Evolutionary conservation across 2,329 filamentous ascomycete genomes (phyloP), one percentile per base, ranked within the genome.

Genomic region (Hypoxylon sp.): DNA sequence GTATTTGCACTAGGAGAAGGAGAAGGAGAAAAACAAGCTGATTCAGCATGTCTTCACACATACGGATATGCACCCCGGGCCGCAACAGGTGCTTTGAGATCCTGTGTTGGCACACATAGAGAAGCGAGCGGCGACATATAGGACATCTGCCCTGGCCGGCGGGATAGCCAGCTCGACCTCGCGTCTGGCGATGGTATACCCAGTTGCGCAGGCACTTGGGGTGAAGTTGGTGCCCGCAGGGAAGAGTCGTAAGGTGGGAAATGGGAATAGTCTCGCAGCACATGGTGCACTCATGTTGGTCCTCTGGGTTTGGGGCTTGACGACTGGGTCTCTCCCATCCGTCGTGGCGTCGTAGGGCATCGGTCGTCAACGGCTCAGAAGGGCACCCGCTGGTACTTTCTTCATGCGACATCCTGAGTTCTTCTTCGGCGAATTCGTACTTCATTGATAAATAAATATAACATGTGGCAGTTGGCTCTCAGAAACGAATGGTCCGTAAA

Each of bases 51-150:
- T 26, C 7, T 26, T 26, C 24, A 7, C 7, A 26, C 32, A 26
- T 26, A 26, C 24, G 24, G 51, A 67, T 60, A 10, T 2, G 46
- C 37, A 67, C 62, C 32, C 65, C 65, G 13, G 65, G 62, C 4
- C 57, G 62, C 22, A 67, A 20, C 43, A 57, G 56, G 17, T 62
- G 2, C 13, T 11, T 34, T 3, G 62, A 62, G 20, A 65, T 39
- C 11, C 55, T 24, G 43, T 59, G 52, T 20, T 43, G 48, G 39
- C 65, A 67, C 1, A 4, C 0, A 30, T 64, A 64, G 11, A 46
- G 11, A 7, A 67, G 64, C 13, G 3, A 1, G 1, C 6, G 2
- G 13, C 61, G 61, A 20, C 64, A 67, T 7, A 51, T 17, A 32
- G 61, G 64, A 24, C 64, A 67, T 15, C n/a, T 15, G 28, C 30